These are phyloP conservation scores for Mycosarcoma mackinlayi DNA, from an alignment of 1,284 basidiomycete genomes.

Conservation along the genomic window DNA sequence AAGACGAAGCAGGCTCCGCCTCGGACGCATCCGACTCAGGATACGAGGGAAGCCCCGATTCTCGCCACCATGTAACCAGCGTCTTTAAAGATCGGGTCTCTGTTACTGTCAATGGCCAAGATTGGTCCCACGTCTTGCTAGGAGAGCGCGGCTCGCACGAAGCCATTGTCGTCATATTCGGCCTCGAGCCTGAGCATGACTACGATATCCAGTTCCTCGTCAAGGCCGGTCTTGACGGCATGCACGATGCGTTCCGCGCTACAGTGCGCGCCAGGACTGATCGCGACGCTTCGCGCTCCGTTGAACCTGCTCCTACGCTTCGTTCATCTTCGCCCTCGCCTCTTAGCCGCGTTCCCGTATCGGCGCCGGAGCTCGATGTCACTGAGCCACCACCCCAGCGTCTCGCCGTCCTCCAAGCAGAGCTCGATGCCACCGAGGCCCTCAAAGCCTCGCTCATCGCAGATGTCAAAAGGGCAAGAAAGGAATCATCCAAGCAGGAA, in stretches of 20 bases:
- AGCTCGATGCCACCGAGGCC: slow-evolving; percentile 43
- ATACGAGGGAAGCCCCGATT: slow-evolving; percentile 27
- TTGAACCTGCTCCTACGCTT: slow-evolving; percentile 21
- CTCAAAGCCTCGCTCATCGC: slow-evolving; percentile 39
- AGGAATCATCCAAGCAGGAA: slow-evolving; percentile 56
- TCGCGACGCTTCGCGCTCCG: slow-evolving; percentile 32
- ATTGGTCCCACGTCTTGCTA: slow-evolving; percentile 60
- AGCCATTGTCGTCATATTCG: slow-evolving; percentile 63
- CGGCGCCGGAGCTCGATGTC: slow-evolving; percentile 28
- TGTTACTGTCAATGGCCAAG: slow-evolving; percentile 52
- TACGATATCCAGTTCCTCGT: slow-evolving; percentile 57
- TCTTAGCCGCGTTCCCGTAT: slow-evolving; percentile 33
- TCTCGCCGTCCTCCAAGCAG: slow-evolving; percentile 38
- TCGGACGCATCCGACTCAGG: slow-evolving; percentile 53
- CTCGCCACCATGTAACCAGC: slow-evolving; percentile 27
- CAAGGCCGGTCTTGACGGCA: slow-evolving; percentile 40
- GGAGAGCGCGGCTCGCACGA: slow-evolving; percentile 56
- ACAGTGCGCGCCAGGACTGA: slow-evolving; percentile 37
- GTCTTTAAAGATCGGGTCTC: slow-evolving; percentile 55
- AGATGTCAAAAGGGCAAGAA: slow-evolving; percentile 51
- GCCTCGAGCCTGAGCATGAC: slow-evolving; percentile 50
- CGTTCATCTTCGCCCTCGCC: slow-evolving; percentile 46
- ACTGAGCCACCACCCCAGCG: slow-evolving; percentile 24
- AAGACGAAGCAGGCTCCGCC: slow-evolving; percentile 46
- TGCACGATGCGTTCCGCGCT: slow-evolving; percentile 28